A percentile compares a stretch with the other conserved stretches of the same genome.
These are phyloP conservation scores for Danielozyma ontarioensis DNA, from an alignment of 805 yeast species.

Conservation along the genomic window DNA sequence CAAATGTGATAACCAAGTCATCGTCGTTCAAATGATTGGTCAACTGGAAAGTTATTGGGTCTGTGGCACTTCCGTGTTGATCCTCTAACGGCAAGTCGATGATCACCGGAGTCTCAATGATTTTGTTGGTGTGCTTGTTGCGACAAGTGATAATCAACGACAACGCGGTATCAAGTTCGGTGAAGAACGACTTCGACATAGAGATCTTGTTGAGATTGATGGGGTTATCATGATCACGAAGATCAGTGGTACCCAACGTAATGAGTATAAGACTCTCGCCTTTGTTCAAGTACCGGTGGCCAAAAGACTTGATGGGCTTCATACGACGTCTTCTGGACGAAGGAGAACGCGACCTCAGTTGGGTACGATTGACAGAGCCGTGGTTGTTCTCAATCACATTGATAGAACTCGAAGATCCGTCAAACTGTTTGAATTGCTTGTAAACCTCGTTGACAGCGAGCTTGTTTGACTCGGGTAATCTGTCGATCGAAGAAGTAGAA, in stretches of 20 bases:
- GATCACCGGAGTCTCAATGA: constrained; percentile 52
- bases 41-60: constrained; percentile 71
- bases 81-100: constrained; percentile 83
- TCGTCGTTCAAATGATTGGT: constrained; percentile 39
- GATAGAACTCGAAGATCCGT: constrained; percentile 14
- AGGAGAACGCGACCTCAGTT: constrained; percentile 18
- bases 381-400: constrained; percentile 5
- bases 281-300: constrained; percentile 65
- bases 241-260: constrained; percentile 83
- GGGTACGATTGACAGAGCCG: not conserved
- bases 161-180: constrained; percentile 84
- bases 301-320: constrained; percentile 74
- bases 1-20: constrained; percentile 65
- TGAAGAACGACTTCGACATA: constrained; percentile 65
- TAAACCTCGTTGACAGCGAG: constrained; percentile 32
- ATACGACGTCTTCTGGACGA: constrained; percentile 17
- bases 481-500: constrained; percentile 31
- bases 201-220: constrained; percentile 73
- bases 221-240: constrained; percentile 53
- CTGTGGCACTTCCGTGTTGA: constrained; percentile 59
- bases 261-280: constrained; percentile 70
- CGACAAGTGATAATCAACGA: constrained; percentile 57
- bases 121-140: constrained; percentile 19
- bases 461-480: constrained; percentile 29
- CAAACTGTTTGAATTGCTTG: constrained; percentile 30